phyloP scores from a whole-genome alignment of 2,329 filamentous ascomycete species.

The Trichophyton benhamiae region DNA sequence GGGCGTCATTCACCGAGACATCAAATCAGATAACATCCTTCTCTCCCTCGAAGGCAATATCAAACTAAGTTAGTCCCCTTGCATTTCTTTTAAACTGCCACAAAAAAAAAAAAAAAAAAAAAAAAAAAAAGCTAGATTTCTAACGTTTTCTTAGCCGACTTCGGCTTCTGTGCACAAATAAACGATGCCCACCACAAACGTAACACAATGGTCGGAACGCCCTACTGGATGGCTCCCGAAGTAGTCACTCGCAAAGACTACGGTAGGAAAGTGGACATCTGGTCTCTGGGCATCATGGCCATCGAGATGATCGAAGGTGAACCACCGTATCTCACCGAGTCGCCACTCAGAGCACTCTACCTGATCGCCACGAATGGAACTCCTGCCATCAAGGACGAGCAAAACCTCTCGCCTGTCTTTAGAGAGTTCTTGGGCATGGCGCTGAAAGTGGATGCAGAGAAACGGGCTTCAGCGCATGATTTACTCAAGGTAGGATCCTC shows the following conservation, averaged over 20 bases:
- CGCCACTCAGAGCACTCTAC: slow-evolving; percentile 81
- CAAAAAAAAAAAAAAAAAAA: not conserved
- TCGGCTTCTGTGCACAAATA: slow-evolving; percentile 96
- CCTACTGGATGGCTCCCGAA: slow-evolving; percentile 99
- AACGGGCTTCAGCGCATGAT: slow-evolving; percentile 89
- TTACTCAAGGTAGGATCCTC: slow-evolving; percentile 62
- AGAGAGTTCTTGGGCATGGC: slow-evolving; percentile 86
- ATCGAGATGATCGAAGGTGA: slow-evolving; percentile 99
- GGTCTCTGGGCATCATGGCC: slow-evolving; percentile 97
- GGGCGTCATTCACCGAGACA: slow-evolving; percentile 94
- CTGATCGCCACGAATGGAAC: slow-evolving; percentile 96
- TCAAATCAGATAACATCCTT: slow-evolving; percentile 97
- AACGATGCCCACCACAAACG: slow-evolving; percentile 95
- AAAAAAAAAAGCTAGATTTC: slow-evolving; percentile 1
- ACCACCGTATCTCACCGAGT: slow-evolving; percentile 91
- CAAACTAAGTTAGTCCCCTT: slow-evolving; percentile 66
- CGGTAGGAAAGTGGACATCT: slow-evolving; percentile 95
- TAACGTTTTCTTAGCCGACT: slow-evolving; percentile 56
- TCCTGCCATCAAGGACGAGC: slow-evolving; percentile 85
- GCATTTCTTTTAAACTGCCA: not conserved
- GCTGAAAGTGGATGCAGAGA: slow-evolving; percentile 92
- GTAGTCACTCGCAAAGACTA: slow-evolving; percentile 97
- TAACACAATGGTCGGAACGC: slow-evolving; percentile 97
- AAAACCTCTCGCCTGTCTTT: slow-evolving; percentile 68
- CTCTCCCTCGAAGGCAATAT: slow-evolving; percentile 90